Evolutionary conservation across 768 basidiomycete species (phyloP).

Genomic region (Trametes cingulata): DNA sequence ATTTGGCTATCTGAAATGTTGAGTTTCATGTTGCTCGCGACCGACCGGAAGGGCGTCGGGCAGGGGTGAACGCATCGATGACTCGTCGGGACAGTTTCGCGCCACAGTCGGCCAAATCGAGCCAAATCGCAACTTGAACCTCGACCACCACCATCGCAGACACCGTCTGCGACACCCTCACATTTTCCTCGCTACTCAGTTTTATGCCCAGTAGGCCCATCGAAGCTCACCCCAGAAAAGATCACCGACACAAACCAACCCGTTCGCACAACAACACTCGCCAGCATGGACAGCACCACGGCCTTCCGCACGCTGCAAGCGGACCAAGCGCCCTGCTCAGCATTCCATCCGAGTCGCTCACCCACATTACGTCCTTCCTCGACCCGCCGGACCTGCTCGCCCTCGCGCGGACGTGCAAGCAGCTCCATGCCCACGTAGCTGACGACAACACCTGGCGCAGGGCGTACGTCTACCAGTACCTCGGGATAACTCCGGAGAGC

Average conservation of each 20-base stretch:
- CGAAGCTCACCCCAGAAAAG: slow-evolving; percentile 41
- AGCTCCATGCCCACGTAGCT: slow-evolving; percentile 63
- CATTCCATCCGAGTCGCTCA: slow-evolving; percentile 71
- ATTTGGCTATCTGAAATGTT: not conserved
- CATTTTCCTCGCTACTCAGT: slow-evolving; percentile 29
- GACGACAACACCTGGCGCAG: slow-evolving; percentile 80
- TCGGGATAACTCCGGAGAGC: slow-evolving; percentile 66
- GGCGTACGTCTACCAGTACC: slow-evolving; percentile 68
- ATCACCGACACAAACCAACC: slow-evolving; percentile 34
- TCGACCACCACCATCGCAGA: slow-evolving; percentile 34
- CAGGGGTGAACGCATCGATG: slow-evolving; percentile 8
- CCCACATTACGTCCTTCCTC: slow-evolving; percentile 73
- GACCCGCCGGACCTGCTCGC: slow-evolving; percentile 60
- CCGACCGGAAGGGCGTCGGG: not conserved
- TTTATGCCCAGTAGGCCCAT: slow-evolving; percentile 70
- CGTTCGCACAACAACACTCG: slow-evolving; percentile 29
- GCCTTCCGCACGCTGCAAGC: slow-evolving; percentile 26
- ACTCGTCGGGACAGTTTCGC: slow-evolving; percentile 5
- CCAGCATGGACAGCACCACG: slow-evolving; percentile 52
- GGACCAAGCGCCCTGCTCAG: slow-evolving; percentile 39
- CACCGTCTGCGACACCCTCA: slow-evolving; percentile 31
- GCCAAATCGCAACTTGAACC: slow-evolving; percentile 21
- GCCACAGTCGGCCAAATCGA: slow-evolving; percentile 18
- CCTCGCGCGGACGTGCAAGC: slow-evolving; percentile 53
- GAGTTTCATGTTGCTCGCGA: not conserved